phyloP scores from a whole-genome alignment of 2,329 filamentous ascomycete genomes.

The Colletotrichum chlorophyti region DNA sequence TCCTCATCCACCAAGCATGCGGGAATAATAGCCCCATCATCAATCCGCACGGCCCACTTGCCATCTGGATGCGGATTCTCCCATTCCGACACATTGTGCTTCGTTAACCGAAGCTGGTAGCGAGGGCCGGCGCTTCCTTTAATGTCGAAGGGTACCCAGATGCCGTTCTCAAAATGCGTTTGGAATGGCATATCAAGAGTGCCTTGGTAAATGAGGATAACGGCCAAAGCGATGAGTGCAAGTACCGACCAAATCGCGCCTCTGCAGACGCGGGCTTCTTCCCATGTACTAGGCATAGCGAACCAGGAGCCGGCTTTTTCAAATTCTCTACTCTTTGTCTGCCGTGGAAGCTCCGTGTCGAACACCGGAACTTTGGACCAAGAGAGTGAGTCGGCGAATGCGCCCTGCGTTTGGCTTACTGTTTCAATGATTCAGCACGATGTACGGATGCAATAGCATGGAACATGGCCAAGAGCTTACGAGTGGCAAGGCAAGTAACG shows the following conservation, averaged over 20 bases:
- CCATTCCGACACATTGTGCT: neutral
- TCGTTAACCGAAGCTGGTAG: neutral
- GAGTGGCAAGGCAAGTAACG: neutral
- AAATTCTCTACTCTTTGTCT: neutral
- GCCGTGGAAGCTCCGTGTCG: neutral
- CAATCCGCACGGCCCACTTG: neutral
- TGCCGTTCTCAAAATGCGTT: neutral
- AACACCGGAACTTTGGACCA: neutral
- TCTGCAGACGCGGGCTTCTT: neutral
- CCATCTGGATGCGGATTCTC: neutral
- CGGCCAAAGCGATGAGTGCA: neutral
- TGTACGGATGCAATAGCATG: too few species aligned
- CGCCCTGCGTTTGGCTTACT: neutral
- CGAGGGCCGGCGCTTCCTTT: neutral
- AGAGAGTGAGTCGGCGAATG: neutral
- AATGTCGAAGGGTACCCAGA: neutral
- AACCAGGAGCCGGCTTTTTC: neutral
- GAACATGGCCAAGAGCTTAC: neutral
- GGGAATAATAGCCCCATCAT: neutral
- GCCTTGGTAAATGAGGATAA: neutral
- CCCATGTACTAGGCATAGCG: neutral
- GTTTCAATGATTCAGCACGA: neutral
- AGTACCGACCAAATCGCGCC: neutral
- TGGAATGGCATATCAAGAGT: neutral
- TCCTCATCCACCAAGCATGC: neutral